Base-by-base conservation (phyloP, 768 basidiomycete genomes). In the Hericium coralloides region DNA sequence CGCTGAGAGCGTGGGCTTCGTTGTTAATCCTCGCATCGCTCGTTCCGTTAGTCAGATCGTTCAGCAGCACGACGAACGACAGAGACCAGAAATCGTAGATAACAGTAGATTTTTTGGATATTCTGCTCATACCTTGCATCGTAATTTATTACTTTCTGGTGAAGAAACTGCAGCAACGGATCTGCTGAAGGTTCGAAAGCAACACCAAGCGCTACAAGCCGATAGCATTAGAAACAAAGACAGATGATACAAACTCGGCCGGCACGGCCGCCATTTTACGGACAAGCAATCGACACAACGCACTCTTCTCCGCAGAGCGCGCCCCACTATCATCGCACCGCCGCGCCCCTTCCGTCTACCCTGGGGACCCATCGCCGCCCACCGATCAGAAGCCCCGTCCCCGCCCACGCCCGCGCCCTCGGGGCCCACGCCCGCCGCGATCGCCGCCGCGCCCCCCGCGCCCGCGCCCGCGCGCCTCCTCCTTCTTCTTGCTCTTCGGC, bases 401-500 rank as follows among this genome's bases (percentile, higher is more conserved):
- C 39, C 76, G 64, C 17, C 83, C 80, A 52, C 84, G 71, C 26
- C 82, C 80, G 17, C 84, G 70, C 23, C 79, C 77, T 25, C 80
- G 68, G 18, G 76, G 75, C 49, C 79, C 81, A 26, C 79, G 73
- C 12, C 76, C 80, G 12, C 77, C 75, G 0, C 76, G 75, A 17
- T 79, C 71, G 48, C 74, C 69, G 20, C 73, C 72, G 2, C 75
- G 67, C 50, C 75, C 67, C 14, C 83, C 84, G 10, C 88, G 77
- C 1, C 78, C 80, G 2, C 79, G 73, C 0, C 89, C 89, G 52
- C 90, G 76, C 2, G 76, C 69, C 45, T 86, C 89, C 10, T 91
- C 93, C 79, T 95, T 95, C 75, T 90, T 94, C 70, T 87, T 80
- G 48, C 81, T 85, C 70, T 95, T 97, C 17, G 95, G 94, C 73